Evolutionary conservation across 202 grass and related monocot species (phyloP), one percentile per base, ranked within the genome.

Genomic region (Setaria viridis): DNA sequence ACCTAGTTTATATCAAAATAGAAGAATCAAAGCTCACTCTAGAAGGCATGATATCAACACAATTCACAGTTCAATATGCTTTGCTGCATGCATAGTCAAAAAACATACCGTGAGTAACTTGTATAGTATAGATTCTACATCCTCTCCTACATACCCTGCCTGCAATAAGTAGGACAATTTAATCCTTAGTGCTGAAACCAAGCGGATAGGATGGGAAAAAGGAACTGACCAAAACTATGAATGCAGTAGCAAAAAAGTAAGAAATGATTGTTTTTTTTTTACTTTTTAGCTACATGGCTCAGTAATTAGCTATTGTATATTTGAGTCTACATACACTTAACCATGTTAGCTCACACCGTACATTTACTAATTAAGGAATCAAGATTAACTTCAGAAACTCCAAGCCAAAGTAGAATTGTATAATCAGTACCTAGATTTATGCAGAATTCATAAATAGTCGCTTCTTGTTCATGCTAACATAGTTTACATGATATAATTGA

Each of bases 91-190:
- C 76, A 34, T 19, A 82, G 58, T 77, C 17, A 74, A 86, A 82
- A 88, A 72, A 50, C 77, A 76, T 94, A 98, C 96, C 88, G 86
- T 73, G 59, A 98, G 93, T 81, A 98, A 94, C 81, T 98, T 98
- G 86, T 98, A 95, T 78, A 98, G 79, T 90, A 98, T 98, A 59
- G 96, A 98, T 88, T 98, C 96, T 64, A 98, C 96, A 88, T 98
- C 96, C 72, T 98, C 96, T 94, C 96, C 96, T 86, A 98, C 96
- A 88, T 98, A 98, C 16, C 96, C 96, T 91, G 96, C 96, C 96
- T 98, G 85, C 76, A 88, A 54, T 53, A 87, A 90, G 78, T 81
- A 19, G 25, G n/a, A 53, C 80, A 70, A 72, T 82, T 87, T 53
- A 73, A 78, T 79, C 4, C 48, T 81, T 59, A 70, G 20, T 62